Percentiles rank a stretch among this genome's conserved stretches.
Conservation (phyloP, 768 basidiomycete genomes). For the Suillus subaureus region DNA sequence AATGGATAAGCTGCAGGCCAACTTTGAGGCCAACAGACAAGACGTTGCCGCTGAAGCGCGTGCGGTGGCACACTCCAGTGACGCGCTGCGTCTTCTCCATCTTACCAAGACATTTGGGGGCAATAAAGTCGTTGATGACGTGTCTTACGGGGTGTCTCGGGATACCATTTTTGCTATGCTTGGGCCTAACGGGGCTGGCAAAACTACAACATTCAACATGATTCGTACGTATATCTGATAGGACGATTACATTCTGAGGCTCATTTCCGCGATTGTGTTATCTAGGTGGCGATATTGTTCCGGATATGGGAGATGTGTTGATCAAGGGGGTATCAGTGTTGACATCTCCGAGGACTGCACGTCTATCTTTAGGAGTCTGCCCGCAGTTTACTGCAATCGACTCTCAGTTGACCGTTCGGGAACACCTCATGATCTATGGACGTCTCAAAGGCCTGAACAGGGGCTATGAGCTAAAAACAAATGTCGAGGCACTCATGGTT, state of each 20-base stretch:
- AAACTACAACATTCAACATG: conserved; percentile 81
- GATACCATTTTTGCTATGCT: conserved; percentile 73
- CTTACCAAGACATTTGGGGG: conserved; percentile 62
- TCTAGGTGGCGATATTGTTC: conserved; percentile 68
- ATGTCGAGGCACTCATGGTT: conserved; percentile 57
- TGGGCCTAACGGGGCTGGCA: conserved; percentile 84
- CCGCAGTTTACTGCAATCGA: conserved; percentile 87
- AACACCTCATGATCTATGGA: conserved; percentile 74
- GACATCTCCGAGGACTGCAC: conserved; percentile 61
- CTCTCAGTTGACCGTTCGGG: conserved; percentile 72
- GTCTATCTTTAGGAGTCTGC: conserved; percentile 76
- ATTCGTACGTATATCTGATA: conserved; percentile 54
- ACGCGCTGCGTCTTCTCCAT: conserved; percentile 57
- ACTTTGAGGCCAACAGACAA: conserved; percentile 30
- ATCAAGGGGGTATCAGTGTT: conserved; percentile 70
- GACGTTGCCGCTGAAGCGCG: conserved; percentile 62
- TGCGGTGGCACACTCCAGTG: conserved; percentile 34
- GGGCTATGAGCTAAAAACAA: conserved; percentile 51
- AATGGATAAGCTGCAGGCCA: conserved; percentile 17
- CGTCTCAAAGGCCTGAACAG: conserved; percentile 66
- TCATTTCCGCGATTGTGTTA: no score
- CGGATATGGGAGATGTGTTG: conserved; percentile 67
- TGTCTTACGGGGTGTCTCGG: conserved; percentile 64
- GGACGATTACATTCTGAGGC: background rate
- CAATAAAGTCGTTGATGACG: conserved; percentile 69